Conservation (phyloP, 306 rosid genomes). For the Castanea mollissima region DNA sequence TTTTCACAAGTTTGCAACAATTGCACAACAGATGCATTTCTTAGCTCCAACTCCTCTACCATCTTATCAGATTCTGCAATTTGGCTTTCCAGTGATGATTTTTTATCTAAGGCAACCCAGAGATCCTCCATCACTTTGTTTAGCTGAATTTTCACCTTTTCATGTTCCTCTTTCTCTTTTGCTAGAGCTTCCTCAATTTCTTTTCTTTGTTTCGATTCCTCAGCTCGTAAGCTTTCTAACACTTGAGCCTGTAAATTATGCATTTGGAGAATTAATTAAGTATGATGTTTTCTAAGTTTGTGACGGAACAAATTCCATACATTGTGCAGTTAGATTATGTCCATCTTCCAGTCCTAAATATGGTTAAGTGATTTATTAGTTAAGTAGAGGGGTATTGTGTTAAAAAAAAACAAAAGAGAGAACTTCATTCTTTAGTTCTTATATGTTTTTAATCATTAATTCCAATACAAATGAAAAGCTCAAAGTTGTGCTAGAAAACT, state of each 20-base stretch:
- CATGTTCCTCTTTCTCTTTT: slow-evolving; percentile 33
- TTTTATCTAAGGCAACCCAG: slow-evolving; percentile 24
- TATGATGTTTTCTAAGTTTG: slow-evolving; percentile 5
- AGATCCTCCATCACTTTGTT: slow-evolving; percentile 39
- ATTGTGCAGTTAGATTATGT: neutral
- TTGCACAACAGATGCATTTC: slow-evolving; percentile 39
- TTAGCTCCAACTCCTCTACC: slow-evolving; percentile 37
- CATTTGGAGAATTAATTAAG: neutral
- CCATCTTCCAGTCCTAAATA: neutral
- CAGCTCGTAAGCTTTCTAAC: slow-evolving; percentile 37
- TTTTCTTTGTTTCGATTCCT: slow-evolving; percentile 44
- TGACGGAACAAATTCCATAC: neutral
- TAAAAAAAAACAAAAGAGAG: neutral
- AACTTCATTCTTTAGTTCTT: neutral
- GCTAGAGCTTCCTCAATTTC: slow-evolving; percentile 40
- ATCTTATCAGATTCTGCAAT: slow-evolving; percentile 34
- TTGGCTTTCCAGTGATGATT: slow-evolving; percentile 35
- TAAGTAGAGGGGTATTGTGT: neutral
- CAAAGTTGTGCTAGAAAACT: neutral
- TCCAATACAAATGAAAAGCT: slow-evolving; percentile 9
- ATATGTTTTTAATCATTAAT: no score
- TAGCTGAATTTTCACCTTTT: slow-evolving; percentile 27
- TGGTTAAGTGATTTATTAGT: neutral
- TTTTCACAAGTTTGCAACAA: slow-evolving; percentile 37
- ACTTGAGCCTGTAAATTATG: slow-evolving; percentile 38